Base-by-base conservation (phyloP, 2,329 filamentous ascomycete genomes). In the Nemania sp. region DNA sequence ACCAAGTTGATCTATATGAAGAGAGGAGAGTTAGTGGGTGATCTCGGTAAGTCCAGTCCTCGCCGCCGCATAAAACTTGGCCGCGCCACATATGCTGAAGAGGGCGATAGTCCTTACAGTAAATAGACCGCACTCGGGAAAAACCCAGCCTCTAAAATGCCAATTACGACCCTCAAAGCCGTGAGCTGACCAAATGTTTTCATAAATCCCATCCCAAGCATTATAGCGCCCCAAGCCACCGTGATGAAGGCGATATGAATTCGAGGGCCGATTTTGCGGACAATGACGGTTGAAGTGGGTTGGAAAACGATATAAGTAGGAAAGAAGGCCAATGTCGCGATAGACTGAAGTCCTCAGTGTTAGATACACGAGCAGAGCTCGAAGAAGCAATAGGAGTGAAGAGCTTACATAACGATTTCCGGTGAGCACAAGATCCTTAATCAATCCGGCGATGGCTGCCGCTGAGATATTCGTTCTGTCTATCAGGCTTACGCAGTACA, bases 401-500 rank as follows among this genome's bases (percentile, higher is more conserved):
- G 19, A 37, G 14, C 57, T 63, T 36, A 67, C 65, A 34, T 70
- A 70, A 65, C 76, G 73, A 47, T 75, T 73, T 5, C 73, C 75
- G 1, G 73, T 39, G 1, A 84, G 68, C 3, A 65, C 41, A 22
- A 84, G 69, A 42, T 83, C 81, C 1, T 57, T 59, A 14, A 66
- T 64, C 78, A 83, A 81, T 47, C 81, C 89, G 17, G 90, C 89
- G 67, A 93, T 86, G 40, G 82, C 82, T 34, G 88, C 89, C 19
- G 82, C 77, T n/a, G 82, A 82, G 67, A 92, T 73, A 70, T 93
- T 93, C 2, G 87, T 90, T 26, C 90, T 78, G 66, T 94, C 90
- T 83, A 93, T 89, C 54, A 93, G 73, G 60, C 82, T 87, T 63
- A 90, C 78, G 67, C 87, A 90, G 70, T 92, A 92, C 73, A 91